Percentiles rank a stretch among this genome's conserved stretches.
These are phyloP conservation scores for Stylosanthes scabra DNA, from an alignment of 331 rosid species.

Conservation along the genomic window DNA sequence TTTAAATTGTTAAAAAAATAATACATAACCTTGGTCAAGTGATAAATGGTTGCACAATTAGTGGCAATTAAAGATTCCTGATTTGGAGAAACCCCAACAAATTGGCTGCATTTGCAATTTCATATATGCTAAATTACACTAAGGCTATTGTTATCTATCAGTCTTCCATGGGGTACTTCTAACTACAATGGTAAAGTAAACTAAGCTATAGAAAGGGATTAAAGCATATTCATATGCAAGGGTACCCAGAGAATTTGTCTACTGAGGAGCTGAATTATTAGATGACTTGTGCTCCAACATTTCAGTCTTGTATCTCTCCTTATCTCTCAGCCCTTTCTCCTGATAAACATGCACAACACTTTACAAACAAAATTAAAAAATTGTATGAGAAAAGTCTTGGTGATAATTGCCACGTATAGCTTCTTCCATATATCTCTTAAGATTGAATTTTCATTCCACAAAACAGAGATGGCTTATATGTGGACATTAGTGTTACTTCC, in stretches of 20 bases:
- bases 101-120: too few species aligned
- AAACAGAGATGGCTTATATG: background rate
- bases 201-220: conserved; percentile 16
- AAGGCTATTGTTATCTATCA: conserved; percentile 36
- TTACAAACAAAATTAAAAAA: too few species aligned
- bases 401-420: background rate
- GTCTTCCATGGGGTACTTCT: conserved; percentile 17
- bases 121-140: conserved; percentile 33
- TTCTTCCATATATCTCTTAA: conserved; percentile 19
- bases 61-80: background rate
- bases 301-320: conserved; percentile 74
- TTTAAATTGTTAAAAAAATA: too few species aligned
- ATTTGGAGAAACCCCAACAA: conserved; percentile 17
- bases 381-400: background rate
- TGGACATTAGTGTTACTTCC: too few species aligned
- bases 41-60: background rate
- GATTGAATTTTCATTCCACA: background rate
- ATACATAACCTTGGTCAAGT: too few species aligned
- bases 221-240: conserved; percentile 14
- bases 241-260: conserved; percentile 35
- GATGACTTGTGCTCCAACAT: conserved; percentile 71
- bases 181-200: conserved; percentile 12
- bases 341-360: conserved; percentile 65
- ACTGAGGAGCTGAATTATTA: conserved; percentile 43
- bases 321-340: conserved; percentile 71